A percentile compares a stretch with the other conserved stretches of the same genome.
Evolutionary conservation across 768 basidiomycete species (phyloP).

Genomic region (Mycena vulgaris): DNA sequence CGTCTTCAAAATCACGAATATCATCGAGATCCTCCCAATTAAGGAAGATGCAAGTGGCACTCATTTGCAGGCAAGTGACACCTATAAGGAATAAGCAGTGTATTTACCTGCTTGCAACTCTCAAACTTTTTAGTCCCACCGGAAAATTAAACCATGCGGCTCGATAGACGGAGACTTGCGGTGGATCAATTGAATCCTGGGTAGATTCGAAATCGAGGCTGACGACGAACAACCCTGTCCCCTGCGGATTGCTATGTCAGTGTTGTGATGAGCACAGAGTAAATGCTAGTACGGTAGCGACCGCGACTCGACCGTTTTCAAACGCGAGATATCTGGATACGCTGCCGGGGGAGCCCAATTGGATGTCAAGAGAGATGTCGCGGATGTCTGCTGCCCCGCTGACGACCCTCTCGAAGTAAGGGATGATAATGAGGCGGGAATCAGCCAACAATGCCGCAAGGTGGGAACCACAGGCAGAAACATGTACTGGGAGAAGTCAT

Average conservation of each 20-base stretch:
- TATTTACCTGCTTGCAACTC: too few species aligned
- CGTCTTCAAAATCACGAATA: constrained; percentile 2
- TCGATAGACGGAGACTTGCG: constrained; percentile 14
- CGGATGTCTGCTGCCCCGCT: constrained; percentile 33
- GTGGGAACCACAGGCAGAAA: constrained; percentile 66
- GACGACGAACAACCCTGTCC: constrained; percentile 33
- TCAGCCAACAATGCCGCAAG: constrained; percentile 56
- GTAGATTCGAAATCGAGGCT: constrained; percentile 26
- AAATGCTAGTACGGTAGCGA: constrained; percentile 24
- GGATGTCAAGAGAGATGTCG: constrained; percentile 36
- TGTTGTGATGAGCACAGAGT: background rate
- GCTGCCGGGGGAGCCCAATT: constrained; percentile 25
- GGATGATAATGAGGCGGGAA: constrained; percentile 59
- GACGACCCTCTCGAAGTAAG: constrained; percentile 58
- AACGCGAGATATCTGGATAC: constrained; percentile 33
- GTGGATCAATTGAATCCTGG: background rate
- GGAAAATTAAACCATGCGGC: constrained; percentile 34
- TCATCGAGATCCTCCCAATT: constrained; percentile 22
- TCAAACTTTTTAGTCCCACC: background rate
- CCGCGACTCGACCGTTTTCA: constrained; percentile 29
- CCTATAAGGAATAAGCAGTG: too few species aligned
- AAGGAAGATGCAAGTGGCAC: constrained; percentile 28
- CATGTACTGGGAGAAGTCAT: constrained; percentile 53
- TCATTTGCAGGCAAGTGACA: constrained; percentile 32
- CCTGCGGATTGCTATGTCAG: background rate